These are phyloP conservation scores for Gyrodon lividus DNA, from an alignment of 768 basidiomycete species.

Conservation along the genomic window DNA sequence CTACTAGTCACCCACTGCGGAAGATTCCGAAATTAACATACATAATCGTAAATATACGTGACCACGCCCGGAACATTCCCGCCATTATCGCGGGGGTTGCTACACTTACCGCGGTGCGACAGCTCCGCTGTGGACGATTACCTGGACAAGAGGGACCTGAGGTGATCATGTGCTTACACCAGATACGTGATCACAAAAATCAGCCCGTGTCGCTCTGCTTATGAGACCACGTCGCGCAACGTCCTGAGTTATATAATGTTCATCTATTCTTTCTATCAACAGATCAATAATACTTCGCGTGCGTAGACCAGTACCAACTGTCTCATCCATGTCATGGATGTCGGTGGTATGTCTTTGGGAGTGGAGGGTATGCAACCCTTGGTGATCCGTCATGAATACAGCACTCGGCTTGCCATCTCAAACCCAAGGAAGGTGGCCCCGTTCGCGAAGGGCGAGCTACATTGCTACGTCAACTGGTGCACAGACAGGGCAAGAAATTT, in stretches of 20 bases:
- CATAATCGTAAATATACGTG: no score
- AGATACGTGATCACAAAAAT: no score
- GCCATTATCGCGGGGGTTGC: no score
- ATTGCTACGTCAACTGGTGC: slow-evolving; percentile 9
- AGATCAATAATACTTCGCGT: slow-evolving; percentile 4
- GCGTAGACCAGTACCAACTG: not conserved
- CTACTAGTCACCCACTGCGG: not conserved
- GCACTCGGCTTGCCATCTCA: slow-evolving; percentile 81
- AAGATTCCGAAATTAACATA: not conserved
- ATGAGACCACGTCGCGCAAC: not conserved
- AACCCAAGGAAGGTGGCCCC: slow-evolving; percentile 96
- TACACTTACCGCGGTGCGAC: not conserved
- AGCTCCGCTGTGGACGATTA: not conserved
- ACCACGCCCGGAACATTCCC: no score
- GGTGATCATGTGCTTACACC: no score
- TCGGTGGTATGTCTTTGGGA: not conserved
- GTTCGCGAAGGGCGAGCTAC: slow-evolving; percentile 91
- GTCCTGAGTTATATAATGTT: not conserved
- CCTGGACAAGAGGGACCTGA: not conserved
- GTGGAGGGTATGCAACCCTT: not conserved
- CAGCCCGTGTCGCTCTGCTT: not conserved
- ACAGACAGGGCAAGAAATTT: slow-evolving; percentile 3
- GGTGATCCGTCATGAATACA: slow-evolving; percentile 40
- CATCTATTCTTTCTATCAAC: not conserved
- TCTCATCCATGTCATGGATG: not conserved